Conservation (phyloP, 192 early-diverging fungal genomes). For the Backusella westeae region DNA sequence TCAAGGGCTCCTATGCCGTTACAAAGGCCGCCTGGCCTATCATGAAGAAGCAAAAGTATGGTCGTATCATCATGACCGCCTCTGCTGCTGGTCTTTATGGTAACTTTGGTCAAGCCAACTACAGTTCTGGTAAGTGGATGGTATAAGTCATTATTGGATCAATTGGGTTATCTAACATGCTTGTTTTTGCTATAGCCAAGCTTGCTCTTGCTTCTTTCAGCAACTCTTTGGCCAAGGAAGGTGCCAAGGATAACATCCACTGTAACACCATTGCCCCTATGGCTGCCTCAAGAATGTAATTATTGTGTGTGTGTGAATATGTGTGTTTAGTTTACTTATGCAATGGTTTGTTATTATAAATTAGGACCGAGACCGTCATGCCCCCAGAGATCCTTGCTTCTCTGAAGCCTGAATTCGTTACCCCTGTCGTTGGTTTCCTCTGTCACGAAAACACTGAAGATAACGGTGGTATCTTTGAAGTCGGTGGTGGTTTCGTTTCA, state of each 20-base stretch:
- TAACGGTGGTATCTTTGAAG: conserved; percentile 91
- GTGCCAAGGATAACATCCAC: conserved; percentile 91
- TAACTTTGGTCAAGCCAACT: conserved; percentile 95
- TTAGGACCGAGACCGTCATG: conserved; percentile 86
- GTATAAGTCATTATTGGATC: neutral
- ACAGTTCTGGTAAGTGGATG: conserved; percentile 58
- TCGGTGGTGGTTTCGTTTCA: conserved; percentile 92
- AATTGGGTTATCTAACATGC: neutral
- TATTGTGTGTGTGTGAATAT: conserved; percentile 16
- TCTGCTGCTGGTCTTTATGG: conserved; percentile 99
- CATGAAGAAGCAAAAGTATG: conserved; percentile 95
- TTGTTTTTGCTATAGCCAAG: conserved; percentile 66
- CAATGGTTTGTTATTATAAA: neutral
- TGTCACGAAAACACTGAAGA: conserved; percentile 84
- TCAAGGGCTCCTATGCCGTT: conserved; percentile 93
- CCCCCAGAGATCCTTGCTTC: conserved; percentile 93
- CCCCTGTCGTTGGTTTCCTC: conserved; percentile 92
- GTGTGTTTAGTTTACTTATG: neutral
- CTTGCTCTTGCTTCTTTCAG: conserved; percentile 91
- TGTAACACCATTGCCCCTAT: conserved; percentile 95
- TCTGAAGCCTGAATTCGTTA: conserved; percentile 96
- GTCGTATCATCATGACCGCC: conserved; percentile 86
- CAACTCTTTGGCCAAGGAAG: conserved; percentile 90
- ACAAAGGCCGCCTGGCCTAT: conserved; percentile 96
- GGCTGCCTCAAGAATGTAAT: conserved; percentile 90